Base-by-base conservation (phyloP, 257 asterid genomes). In the Sherardia arvensis region DNA sequence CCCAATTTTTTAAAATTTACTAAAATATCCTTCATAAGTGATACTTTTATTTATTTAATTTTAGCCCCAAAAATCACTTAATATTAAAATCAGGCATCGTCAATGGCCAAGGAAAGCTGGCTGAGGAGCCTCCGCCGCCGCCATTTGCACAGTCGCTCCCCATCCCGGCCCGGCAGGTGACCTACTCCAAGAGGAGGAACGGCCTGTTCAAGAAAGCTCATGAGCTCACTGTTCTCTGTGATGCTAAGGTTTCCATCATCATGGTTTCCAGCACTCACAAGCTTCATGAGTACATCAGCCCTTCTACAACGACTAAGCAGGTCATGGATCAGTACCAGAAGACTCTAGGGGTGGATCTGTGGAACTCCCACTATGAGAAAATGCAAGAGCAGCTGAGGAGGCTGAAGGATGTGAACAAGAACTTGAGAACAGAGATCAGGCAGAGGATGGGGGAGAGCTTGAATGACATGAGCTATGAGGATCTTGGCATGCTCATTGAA, bases 141-240 rank as follows among this genome's bases (percentile, higher is more conserved):
- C n/a, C n/a, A n/a, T n/a, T n/a, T n/a, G n/a, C n/a, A n/a, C n/a
- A n/a, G n/a, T n/a, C n/a, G n/a, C n/a, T n/a, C n/a, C n/a, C n/a
- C n/a, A n/a, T n/a, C n/a, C n/a, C n/a, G n/a, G n/a, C n/a, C n/a
- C n/a, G 97, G 74, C 99, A 92, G 66, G 99, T 89, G 55, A 89
- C 99, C 22, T 92, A 92, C 68, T 92, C 99, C 40, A 92, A 92
- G 99, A 84, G 99, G 30, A 79, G 97, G 80, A 92, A 89, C 72
- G 99, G 97, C 49, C 81, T 92, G 2, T 87, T 92, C 89, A 92
- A 89, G 83, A 92, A 92, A 66, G 97, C 99, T 15, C 90, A 84
- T 53, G 97, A 92, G 58, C 95, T 92, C 5, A 83, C 96, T 12
- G 98, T 92, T 70, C 88, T 92, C 27, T 92, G 98, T 45, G 98